Evolutionary conservation across 2,329 filamentous ascomycete genomes (phyloP), one percentile per base, ranked within the genome.

Genomic region (Cytospora paraplurivora): DNA sequence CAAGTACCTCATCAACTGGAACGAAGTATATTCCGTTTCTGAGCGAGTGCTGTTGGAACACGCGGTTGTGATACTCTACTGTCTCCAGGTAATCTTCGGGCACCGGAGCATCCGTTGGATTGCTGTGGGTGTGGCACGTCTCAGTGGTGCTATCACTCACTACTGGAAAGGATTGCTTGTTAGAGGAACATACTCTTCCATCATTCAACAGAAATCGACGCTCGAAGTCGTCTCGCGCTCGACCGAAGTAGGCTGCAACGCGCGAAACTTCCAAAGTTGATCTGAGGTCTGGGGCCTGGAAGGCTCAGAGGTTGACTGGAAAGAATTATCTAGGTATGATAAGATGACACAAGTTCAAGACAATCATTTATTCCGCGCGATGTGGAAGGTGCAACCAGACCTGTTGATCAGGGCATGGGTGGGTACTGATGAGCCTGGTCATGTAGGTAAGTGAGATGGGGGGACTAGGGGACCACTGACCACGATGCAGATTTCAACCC

Each of bases 1-100:
- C 50, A 52, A n/a, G 38, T 63, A 91, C 90, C 80, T 91, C 88
- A 71, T 92, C 90, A 63, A 90, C 79, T 10, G 90, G 90, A 53
- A 80, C 84, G 69, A 90, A 88, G 72, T 90, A 90, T 66, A 85
- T 82, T 41, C 79, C 79, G 68, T 88, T 85, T 35, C 87, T 81
- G 59, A 92, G 74, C 21, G 89, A 83, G 76, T 88, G 87, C 71
- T 82, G 82, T 68, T 92, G 89, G 72, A 86, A 92, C 54, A 82
- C 80, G 71, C 90, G 82, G 65, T 86, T 86, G 72, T 88, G 79
- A 68, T 88, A 78, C 17, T 79, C 78, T 64, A 89, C 76, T 6
- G 84, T 87, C 70, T 88, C 82, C 68, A 84, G 77, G 71, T 85
- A 85, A 52, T 76, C 76, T 61, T 82, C 81, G 74, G 89, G 86